Base-by-base conservation (phyloP, 139 green algal genomes). In the Chlamydomonas schloesseri region DNA sequence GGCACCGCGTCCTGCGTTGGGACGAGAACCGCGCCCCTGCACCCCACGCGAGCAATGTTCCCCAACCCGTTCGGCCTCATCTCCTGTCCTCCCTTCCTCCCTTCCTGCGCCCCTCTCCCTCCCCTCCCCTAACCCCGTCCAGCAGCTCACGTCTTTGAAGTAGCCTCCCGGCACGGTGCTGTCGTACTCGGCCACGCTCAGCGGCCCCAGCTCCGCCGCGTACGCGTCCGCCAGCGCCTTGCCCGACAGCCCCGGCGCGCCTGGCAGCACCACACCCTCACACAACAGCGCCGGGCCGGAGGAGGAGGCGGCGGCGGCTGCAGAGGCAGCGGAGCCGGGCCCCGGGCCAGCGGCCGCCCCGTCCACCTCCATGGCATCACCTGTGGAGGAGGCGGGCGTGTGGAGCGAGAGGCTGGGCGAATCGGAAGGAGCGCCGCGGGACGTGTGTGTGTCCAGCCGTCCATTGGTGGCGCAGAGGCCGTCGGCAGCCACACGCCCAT, bases 131-230 rank as follows among this genome's bases (percentile, higher is more conserved):
- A 69, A 13, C 15, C 8, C 62, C 8, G 14, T 3, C 28, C 21
- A 20, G 31, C 15, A 3, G 0, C 77, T 17, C 28, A 83, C 77
- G 62, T 83, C 77, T 62, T 73, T 83, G 62, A 73, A 94, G 91
- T 95, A 97, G 1, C 93, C 94, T 0, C 92, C 62, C 0, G 90
- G 58, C 0, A 76, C 84, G 8, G 73, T 67, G 9, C 89, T 83
- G 83, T 96, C 93, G 90, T 96, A 97, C 47, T 91, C 86, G 62
- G 83, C 88, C 28, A 95, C 73, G 17, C 67, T 55, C 77, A 95
- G 69, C 28, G 81, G 74, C 68, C 77, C 72, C 74, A 97, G 87
- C 36, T 82, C 80, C 11, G 62, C 87, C 60, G 68, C 34, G 71
- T 97, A 97, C 18, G 57, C 47, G 36, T 29, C 79, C 42, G 93